Evolutionary conservation across 1,139 yeast species (phyloP).

Genomic region (Nakaseomyces glabratus): DNA sequence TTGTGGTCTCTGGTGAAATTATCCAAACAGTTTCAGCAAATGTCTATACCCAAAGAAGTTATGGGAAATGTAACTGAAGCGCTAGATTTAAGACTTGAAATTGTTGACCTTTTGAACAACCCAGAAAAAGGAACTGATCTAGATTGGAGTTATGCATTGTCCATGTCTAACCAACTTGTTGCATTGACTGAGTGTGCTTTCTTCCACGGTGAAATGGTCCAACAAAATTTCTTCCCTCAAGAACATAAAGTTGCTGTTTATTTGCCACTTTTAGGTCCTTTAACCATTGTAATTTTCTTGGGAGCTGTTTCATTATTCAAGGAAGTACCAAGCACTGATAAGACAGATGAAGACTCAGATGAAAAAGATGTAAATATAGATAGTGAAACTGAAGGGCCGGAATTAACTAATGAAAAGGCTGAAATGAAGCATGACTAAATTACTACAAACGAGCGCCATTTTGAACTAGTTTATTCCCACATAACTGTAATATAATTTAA

Average conservation of each 20-base stretch:
- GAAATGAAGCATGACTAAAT: too few relatives aligned
- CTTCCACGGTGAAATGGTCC: slow-evolving; percentile 90
- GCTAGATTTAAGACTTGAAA: slow-evolving; percentile 27
- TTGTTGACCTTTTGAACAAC: slow-evolving; percentile 27
- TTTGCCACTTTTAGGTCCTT: slow-evolving; percentile 80
- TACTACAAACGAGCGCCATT: too few relatives aligned
- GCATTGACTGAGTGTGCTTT: slow-evolving; percentile 65
- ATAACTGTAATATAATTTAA: too few relatives aligned
- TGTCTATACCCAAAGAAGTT: slow-evolving; percentile 60
- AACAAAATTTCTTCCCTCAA: slow-evolving; percentile 87
- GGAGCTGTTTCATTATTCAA: slow-evolving; percentile 42
- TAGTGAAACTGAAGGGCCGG: neutral
- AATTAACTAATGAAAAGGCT: neutral
- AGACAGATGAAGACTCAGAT: slow-evolving; percentile 8
- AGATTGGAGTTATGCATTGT: slow-evolving; percentile 41
- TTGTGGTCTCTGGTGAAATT: slow-evolving; percentile 62
- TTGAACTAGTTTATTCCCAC: too few relatives aligned
- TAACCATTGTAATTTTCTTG: slow-evolving; percentile 56
- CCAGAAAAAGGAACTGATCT: slow-evolving; percentile 18
- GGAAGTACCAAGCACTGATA: slow-evolving; percentile 25
- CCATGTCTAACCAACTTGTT: slow-evolving; percentile 47
- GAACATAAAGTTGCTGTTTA: slow-evolving; percentile 93
- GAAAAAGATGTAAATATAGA: slow-evolving; percentile 2
- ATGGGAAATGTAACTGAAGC: slow-evolving; percentile 30
- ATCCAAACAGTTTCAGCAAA: slow-evolving; percentile 58